Base-by-base conservation (phyloP, 2,329 filamentous ascomycete genomes). In the Bipolaris oryzae region DNA sequence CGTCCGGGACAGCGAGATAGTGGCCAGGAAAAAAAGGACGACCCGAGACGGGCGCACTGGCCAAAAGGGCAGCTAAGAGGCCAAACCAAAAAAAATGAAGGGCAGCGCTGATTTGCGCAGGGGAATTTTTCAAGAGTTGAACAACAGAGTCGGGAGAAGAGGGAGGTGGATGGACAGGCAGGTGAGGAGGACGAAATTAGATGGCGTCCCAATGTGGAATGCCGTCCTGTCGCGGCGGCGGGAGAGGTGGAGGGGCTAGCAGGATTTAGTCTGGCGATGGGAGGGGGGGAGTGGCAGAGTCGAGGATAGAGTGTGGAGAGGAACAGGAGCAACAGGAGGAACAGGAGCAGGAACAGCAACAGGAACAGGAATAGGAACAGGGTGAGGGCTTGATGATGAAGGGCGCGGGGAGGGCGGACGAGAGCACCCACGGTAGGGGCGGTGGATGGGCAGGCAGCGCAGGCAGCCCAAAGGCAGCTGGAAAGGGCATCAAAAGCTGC, bases 171-270 rank as follows among this genome's bases (percentile, higher is more conserved):
- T 33, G 31, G 41, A 46, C 42, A 34, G 51, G 41, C 31, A 55
- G 25, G 61, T 58, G 60, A 59, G 58, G 42, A 55, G 43, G 39
- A 55, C 58, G 68, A 72, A 69, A 72, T 72, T 70, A 68, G 67
- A 69, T 65, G 58, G 55, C 61, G 45, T 47, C 57, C 57, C 53
- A 57, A 57, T 51, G 57, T 60, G 62, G 65, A 57, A 60, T 64
- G 64, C 64, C 61, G 60, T 53, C 55, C 60, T 64, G 50, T 65
- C 60, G 57, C 41, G 55, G 35, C 48, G 53, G 45, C 55, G 51
- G 55, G 55, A 47, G 63, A 63, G 63, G 58, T 65, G 57, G 65
- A 65, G 62, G 65, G 63, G 65, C 53, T 61, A 51, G 42, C 20
- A 44, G 41, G 28, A 55, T 33, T 7, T 34, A 55, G 46, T 7